Conservation (phyloP, 768 basidiomycete species). For the Gyrodon lividus region DNA sequence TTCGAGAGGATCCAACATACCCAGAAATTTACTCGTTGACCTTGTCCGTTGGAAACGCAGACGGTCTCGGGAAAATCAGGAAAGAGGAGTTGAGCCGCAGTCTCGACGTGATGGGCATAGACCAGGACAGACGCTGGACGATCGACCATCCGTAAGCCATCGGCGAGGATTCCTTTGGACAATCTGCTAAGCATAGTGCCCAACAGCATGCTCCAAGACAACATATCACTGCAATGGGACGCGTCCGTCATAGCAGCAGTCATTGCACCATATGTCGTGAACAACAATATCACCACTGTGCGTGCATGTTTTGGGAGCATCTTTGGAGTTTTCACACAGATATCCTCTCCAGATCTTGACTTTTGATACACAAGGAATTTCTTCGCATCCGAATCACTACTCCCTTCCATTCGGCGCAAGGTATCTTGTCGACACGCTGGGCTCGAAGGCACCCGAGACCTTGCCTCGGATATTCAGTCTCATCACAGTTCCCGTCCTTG, state of each 20-base stretch:
- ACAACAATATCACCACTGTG: conserved; percentile 64
- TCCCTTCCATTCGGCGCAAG: conserved; percentile 61
- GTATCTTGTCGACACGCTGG: conserved; percentile 38
- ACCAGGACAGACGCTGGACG: conserved; percentile 50
- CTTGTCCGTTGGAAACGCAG: conserved; percentile 76
- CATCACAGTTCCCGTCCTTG: conserved; percentile 49
- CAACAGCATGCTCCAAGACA: conserved; percentile 66
- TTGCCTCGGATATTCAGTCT: conserved; percentile 55
- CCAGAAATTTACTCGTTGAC: conserved; percentile 61
- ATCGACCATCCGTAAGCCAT: conserved; percentile 66
- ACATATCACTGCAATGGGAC: conserved; percentile 68
- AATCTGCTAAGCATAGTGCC: conserved; percentile 18
- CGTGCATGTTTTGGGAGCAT: conserved; percentile 18
- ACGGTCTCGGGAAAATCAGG: conserved; percentile 66
- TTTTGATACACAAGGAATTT: conserved; percentile 75
- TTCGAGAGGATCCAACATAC: conserved; percentile 30
- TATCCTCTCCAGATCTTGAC: conserved; percentile 65
- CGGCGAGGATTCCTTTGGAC: conserved; percentile 1
- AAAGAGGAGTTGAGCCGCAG: conserved; percentile 59
- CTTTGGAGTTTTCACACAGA: neutral
- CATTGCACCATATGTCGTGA: conserved; percentile 55
- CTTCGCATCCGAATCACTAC: conserved; percentile 85
- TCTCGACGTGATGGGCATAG: conserved; percentile 67
- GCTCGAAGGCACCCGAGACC: conserved; percentile 29
- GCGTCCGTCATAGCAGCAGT: conserved; percentile 54